A percentile compares a stretch with the other conserved stretches of the same genome.
Conservation (phyloP, 345 rosid species). For the Brassica nigra region DNA sequence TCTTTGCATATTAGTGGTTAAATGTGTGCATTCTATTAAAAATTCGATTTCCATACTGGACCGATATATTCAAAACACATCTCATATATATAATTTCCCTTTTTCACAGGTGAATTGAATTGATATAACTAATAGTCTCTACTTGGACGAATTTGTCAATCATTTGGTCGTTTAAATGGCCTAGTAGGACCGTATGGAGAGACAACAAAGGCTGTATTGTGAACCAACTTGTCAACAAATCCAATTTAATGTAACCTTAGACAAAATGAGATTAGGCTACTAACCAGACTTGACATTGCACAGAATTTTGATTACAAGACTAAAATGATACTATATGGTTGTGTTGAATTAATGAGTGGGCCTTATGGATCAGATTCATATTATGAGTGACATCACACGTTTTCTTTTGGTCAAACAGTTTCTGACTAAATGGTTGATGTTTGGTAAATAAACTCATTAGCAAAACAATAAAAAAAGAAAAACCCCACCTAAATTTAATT, state of each 20-base stretch:
- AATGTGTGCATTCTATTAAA: not conserved
- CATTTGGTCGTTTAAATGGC: slow-evolving; percentile 10
- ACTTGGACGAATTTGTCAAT: slow-evolving; percentile 7
- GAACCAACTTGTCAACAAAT: slow-evolving; percentile 36
- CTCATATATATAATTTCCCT: not conserved
- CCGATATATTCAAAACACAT: not conserved
- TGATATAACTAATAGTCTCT: not conserved
- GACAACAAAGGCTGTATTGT: slow-evolving; percentile 10
- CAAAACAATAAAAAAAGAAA: not conserved
- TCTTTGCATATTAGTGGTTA: not conserved
- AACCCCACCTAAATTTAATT: not conserved
- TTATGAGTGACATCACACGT: not conserved
- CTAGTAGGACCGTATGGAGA: slow-evolving; percentile 1
- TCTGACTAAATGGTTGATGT: not conserved
- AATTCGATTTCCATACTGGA: not conserved
- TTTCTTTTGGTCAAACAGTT: not conserved
- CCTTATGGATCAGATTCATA: not conserved
- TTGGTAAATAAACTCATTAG: not conserved
- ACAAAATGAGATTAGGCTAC: not conserved
- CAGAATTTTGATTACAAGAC: not conserved
- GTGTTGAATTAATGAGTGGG: slow-evolving; percentile 24
- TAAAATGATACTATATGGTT: slow-evolving; percentile 23
- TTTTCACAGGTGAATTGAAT: not conserved
- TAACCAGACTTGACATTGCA: slow-evolving; percentile 6
- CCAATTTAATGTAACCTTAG: slow-evolving; percentile 38